A percentile compares a stretch with the other conserved stretches of the same genome.
Evolutionary conservation across 306 rosid species (phyloP).

Genomic region (cucumber (Cucumis sativus)): Cucumber_9930_V3 NC_026660.2:9488001-9488500

Average conservation of each 20-base stretch:
- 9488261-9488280: conserved; percentile 22
- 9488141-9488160: not conserved
- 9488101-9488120: not conserved
- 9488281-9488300: conserved; percentile 82
- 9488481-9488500: conserved; percentile 64
- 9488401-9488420: conserved; percentile 89
- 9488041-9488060: not conserved
- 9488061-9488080: not conserved
- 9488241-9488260: not conserved
- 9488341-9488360: conserved; percentile 99
- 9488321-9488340: conserved; percentile 93
- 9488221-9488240: not conserved
- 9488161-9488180: not conserved
- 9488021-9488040: not conserved
- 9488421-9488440: conserved; percentile 27
- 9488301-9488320: conserved; percentile 90
- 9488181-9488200: not conserved
- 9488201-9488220: not conserved
- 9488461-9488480: conserved; percentile 7
- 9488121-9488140: not conserved
- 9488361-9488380: conserved; percentile 93
- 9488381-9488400: conserved; percentile 66
- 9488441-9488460: conserved; percentile 14
- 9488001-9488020: not conserved
- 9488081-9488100: not conserved